phyloP scores from a whole-genome alignment of 1,139 yeast genomes.

The Geotrichum carabidarum region DNA sequence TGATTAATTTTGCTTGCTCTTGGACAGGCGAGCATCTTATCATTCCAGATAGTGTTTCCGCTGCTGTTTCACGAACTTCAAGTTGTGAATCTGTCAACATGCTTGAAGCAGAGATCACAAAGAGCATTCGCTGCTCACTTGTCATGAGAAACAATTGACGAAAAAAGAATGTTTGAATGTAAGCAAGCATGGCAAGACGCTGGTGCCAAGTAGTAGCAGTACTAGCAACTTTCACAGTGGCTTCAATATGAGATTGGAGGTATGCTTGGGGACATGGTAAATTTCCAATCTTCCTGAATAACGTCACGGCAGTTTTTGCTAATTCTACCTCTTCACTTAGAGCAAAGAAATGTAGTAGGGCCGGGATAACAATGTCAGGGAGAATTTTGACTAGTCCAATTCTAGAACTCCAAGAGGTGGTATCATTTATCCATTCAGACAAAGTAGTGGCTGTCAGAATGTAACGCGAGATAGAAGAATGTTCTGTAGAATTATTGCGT shows the following conservation, averaged over 20 bases:
- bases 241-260: conserved; percentile 46
- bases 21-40: conserved; percentile 68
- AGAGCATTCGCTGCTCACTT: conserved; percentile 44
- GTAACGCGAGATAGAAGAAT: conserved; percentile 27
- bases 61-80: conserved; percentile 74
- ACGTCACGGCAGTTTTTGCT: conserved; percentile 51
- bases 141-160: conserved; percentile 60
- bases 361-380: conserved; percentile 56
- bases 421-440: conserved; percentile 27
- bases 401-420: conserved; percentile 23
- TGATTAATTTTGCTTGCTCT: conserved; percentile 45
- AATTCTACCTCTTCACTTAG: conserved; percentile 81
- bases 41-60: conserved; percentile 72
- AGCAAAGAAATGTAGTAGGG: conserved; percentile 58
- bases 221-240: conserved; percentile 46
- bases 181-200: conserved; percentile 59
- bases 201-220: conserved; percentile 59
- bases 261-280: conserved; percentile 48
- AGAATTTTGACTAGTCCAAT: conserved; percentile 33
- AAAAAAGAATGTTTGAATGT: conserved; percentile 70
- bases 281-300: conserved; percentile 55
- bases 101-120: conserved; percentile 52
- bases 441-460: conserved; percentile 38
- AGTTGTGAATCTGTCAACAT: conserved; percentile 58
- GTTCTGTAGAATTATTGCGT: conserved; percentile 8